Evolutionary conservation across 169 alveolate genomes (phyloP), one percentile per base, ranked within the genome.

Genomic region (Neospora caninum): DNA sequence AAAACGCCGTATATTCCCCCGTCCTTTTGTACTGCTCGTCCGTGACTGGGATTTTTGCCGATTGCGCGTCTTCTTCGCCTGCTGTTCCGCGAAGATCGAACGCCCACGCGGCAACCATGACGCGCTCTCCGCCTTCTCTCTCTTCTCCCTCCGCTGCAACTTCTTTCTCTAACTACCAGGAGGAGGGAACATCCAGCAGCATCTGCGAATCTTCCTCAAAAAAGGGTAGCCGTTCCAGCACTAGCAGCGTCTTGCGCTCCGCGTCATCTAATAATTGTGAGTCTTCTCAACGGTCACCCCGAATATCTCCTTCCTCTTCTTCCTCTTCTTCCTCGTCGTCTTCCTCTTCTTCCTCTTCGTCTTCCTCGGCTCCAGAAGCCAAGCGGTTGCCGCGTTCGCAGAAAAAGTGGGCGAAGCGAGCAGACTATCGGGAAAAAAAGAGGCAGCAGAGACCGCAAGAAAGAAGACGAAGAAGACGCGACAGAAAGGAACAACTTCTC

Each of bases 321-420:
- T 86, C 73, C n/a, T 64, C 34, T 64, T 64, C 73, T 64, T 64
- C 73, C n/a, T 64, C 73, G 58, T 49, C 58, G 4, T 49, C 22
- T 49, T 13, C 58, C 13, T 4, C 58, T 49, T 64, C 73, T 64
- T 36, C 58, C 67, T 2, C 67, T 49, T 49, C 22, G 4, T 49
- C 4, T 13, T 49, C 29, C 45, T 16, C 45, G 0, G 86, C 39
- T 42, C 27, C 41, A 27, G 86, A 73, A 6, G 89, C n/a, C 9
- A 83, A 43, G 89, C 89, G 89, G 25, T 45, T 88, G 38, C 82
- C 93, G 41, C 53, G 93, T 6, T 88, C 93, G 16, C 93, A 88
- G 84, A 88, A 88, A 54, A 88, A 88, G 84, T 70, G 39, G 86
- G 67, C 42, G n/a, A 58, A 67, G 39, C 45, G 93, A 31, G 86